Evolutionary conservation across 345 rosid species (phyloP), one percentile per base, ranked within the genome.

Genomic region (Luvunga scandens): DNA sequence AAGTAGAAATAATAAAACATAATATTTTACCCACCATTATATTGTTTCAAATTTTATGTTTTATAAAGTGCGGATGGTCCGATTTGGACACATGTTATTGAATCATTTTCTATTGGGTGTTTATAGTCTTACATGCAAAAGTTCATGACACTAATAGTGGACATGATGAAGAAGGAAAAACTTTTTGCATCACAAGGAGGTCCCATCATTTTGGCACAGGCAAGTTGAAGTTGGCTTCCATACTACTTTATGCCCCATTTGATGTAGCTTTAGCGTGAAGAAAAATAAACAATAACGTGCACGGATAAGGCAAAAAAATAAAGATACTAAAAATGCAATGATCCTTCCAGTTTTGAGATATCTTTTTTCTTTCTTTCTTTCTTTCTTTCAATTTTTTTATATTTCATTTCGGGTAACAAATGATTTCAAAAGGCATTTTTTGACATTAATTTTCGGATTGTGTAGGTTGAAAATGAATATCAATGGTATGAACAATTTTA

Each of bases 111-210:
- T 45, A 0, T 81, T 65, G 79, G 30, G 28, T 78, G 62, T 45
- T 45, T 72, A 74, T 84, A 95, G 99, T 83, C 86, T 81, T 77
- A 94, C 85, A 96, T 96, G 99, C 84, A 92, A 81, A 91, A 81
- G 73, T 96, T 96, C 93, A 83, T 81, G 57, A 89, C 95, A 2
- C 77, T 79, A 79, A 94, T 92, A 55, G 98, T 96, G 61, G 77
- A 91, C 79, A 83, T 92, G 73, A 88, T 94, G 98, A 92, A 91
- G 87, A 75, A 88, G 73, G 97, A 96, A 87, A 92, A 92, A 86
- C 92, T 96, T 78, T 96, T 94, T 73, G 95, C 97, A 77, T 89
- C 94, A 14, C 99, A 94, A 69, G 99, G 98, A 74, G 99, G 99
- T 79, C 98, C 99, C 61, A 94, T 96, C 75, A 94, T 96, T 85